Base-by-base conservation (phyloP, 1,284 basidiomycete species). In the Heterobasidion occidentale region DNA sequence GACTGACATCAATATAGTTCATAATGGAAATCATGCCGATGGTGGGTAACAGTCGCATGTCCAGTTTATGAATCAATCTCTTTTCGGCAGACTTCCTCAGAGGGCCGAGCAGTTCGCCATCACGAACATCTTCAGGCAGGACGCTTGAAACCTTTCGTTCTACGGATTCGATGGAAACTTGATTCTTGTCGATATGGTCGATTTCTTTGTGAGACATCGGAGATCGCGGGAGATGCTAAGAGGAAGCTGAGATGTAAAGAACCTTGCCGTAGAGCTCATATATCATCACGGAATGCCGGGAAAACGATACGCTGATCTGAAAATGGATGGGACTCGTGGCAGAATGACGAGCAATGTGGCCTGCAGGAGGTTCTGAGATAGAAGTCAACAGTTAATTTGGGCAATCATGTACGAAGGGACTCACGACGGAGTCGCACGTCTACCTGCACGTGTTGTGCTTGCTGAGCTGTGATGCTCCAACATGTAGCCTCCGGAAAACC, bases 1-100 rank as follows among this genome's bases (percentile, higher is more conserved):
- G 15, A 69, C 77, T 56, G 57, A 85, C 84, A 62, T 86, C 82
- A 53, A 86, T 84, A 61, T 84, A 86, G 62, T 87, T 87, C 80
- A 86, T 79, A 56, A 87, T 74, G 62, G 76, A 86, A 56, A 87
- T 82, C 35, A 83, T 46, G 48, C 81, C 74, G 55, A 87, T 79
- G 0, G 79, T 82, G 0, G 84, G 83, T 58, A 87, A 64, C 1
- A 87, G 67, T 46, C 85, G 72, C 56, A 69, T 68, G 61, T 87
- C 85, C 47, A 88, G 71, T 62, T 76, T 81, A 45, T 79, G 73
- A 14, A 71, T 65, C 5, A 71, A 61, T 33, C 54, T 58, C 51
- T 63, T 64, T 52, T 71, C 70, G 12, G 68, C 68, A 7, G 60
- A 56, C 0, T 63, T 58, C 38, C 70, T 60, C 9, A 59, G 57